Conservation (phyloP, 441 rosid genomes). For the Daphne laureola region DNA sequence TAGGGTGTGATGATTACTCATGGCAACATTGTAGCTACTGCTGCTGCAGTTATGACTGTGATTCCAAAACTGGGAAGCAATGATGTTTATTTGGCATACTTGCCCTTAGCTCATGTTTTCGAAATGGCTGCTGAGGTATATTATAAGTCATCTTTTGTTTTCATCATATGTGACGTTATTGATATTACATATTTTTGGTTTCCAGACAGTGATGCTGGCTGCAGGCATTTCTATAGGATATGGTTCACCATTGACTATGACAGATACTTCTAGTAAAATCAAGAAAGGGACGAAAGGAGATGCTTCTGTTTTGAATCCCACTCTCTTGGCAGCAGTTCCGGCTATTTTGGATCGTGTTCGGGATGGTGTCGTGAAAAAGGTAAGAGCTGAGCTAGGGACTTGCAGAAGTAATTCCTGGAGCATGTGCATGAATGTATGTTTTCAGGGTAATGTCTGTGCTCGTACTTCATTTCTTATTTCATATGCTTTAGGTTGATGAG, state of each 20-base stretch:
- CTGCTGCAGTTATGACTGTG: constrained; percentile 73
- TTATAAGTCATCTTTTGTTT: constrained; percentile 12
- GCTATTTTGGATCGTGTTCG: constrained; percentile 82
- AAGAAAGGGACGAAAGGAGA: constrained; percentile 94
- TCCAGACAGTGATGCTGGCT: constrained; percentile 54
- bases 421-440: not conserved
- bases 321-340: constrained; percentile 89
- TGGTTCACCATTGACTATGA: constrained; percentile 75
- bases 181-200: constrained; percentile 20
- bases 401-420: not conserved
- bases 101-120: constrained; percentile 95
- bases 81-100: constrained; percentile 72
- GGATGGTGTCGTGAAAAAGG: constrained; percentile 84
- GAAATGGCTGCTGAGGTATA: constrained; percentile 90
- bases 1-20: constrained; percentile 98
- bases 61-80: constrained; percentile 46
- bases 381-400: constrained; percentile 16
- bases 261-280: constrained; percentile 76
- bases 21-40: constrained; percentile 73
- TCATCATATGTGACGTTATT: constrained; percentile 9
- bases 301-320: constrained; percentile 70
- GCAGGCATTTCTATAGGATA: constrained; percentile 86
- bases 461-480: constrained; percentile 9
- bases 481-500: constrained; percentile 55
- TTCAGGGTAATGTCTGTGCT: constrained; percentile 1